Percentiles rank a stretch among this genome's conserved stretches.
Evolutionary conservation across 441 rosid species (phyloP).

Genomic region (Jatropha podagrica): DNA sequence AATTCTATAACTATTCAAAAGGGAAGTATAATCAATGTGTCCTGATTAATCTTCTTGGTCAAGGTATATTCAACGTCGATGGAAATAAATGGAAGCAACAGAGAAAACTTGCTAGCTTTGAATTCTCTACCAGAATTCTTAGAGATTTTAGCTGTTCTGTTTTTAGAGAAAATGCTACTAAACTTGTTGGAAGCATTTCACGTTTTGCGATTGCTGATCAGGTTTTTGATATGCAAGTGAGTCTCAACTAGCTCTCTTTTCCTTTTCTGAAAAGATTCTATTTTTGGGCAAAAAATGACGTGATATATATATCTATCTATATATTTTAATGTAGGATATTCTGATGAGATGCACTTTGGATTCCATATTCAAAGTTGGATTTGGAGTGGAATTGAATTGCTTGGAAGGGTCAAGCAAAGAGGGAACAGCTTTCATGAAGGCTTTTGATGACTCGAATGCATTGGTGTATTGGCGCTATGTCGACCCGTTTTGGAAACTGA

Average conservation of each 20-base stretch:
- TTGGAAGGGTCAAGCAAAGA: slow-evolving; percentile 53
- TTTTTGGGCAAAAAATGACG: no score
- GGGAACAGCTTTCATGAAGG: slow-evolving; percentile 54
- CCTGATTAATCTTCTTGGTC: slow-evolving; percentile 51
- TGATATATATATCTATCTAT: no score
- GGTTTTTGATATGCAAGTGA: slow-evolving; percentile 65
- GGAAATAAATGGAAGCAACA: slow-evolving; percentile 83
- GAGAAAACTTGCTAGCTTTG: slow-evolving; percentile 77
- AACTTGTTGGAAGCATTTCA: slow-evolving; percentile 40
- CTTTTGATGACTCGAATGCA: slow-evolving; percentile 69
- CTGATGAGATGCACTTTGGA: slow-evolving; percentile 69
- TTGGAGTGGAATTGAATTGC: slow-evolving; percentile 71
- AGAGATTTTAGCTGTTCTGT: slow-evolving; percentile 68
- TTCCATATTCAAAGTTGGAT: slow-evolving; percentile 80
- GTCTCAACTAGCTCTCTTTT: slow-evolving; percentile 7
- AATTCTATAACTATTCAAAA: slow-evolving; percentile 47
- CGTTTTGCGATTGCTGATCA: slow-evolving; percentile 30
- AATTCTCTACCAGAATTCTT: slow-evolving; percentile 67
- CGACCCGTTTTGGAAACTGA: slow-evolving; percentile 71
- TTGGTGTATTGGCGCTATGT: slow-evolving; percentile 45
- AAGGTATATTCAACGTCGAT: slow-evolving; percentile 69
- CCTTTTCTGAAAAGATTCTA: no score
- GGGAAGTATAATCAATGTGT: slow-evolving; percentile 39
- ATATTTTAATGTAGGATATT: slow-evolving; percentile 38
- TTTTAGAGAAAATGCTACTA: slow-evolving; percentile 55